phyloP scores from a whole-genome alignment of 768 basidiomycete genomes.

The Xerocomus brunneocitrinus region DNA sequence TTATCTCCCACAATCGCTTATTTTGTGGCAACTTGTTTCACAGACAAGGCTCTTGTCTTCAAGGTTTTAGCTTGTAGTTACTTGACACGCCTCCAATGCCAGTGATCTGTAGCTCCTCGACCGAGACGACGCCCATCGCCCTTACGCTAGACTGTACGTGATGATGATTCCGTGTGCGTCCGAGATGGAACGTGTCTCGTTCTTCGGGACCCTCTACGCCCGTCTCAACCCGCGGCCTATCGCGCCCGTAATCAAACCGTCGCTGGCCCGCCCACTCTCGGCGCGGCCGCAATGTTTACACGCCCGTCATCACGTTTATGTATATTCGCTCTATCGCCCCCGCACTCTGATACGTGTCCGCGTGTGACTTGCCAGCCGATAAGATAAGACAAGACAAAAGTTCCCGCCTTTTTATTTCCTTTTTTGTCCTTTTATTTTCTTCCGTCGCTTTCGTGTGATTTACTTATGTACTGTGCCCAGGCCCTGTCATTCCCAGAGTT shows the following conservation, averaged over 20 bases:
- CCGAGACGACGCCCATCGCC: constrained; percentile 4
- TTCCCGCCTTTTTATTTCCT: constrained; percentile 8
- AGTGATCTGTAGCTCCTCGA: constrained; percentile 1
- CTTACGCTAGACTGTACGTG: constrained; percentile 20
- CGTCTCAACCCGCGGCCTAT: constrained; percentile 19
- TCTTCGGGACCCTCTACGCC: constrained; percentile 16
- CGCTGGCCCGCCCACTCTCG: constrained; percentile 7
- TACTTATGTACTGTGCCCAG: constrained; percentile 13
- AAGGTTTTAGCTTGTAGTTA: constrained; percentile 10
- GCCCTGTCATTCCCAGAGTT: constrained; percentile 4
- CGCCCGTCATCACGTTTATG: constrained; percentile 6
- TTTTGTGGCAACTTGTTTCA: not conserved
- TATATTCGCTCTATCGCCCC: constrained; percentile 19
- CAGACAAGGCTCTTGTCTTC: not conserved
- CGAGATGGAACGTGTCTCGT: constrained; percentile 19
- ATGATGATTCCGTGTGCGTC: constrained; percentile 12
- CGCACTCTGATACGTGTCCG: constrained; percentile 23
- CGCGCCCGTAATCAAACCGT: constrained; percentile 1
- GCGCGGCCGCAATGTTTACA: constrained; percentile 11
- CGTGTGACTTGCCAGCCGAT: constrained; percentile 20
- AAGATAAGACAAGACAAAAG: constrained; percentile 27
- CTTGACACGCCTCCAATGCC: too few species aligned
- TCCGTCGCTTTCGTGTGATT: constrained; percentile 1
- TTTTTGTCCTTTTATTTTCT: constrained; percentile 10
- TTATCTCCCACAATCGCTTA: constrained; percentile 25